These are phyloP conservation scores for Medakamo hakoo DNA, from an alignment of 139 green algal genomes.

Conservation along the genomic window DNA sequence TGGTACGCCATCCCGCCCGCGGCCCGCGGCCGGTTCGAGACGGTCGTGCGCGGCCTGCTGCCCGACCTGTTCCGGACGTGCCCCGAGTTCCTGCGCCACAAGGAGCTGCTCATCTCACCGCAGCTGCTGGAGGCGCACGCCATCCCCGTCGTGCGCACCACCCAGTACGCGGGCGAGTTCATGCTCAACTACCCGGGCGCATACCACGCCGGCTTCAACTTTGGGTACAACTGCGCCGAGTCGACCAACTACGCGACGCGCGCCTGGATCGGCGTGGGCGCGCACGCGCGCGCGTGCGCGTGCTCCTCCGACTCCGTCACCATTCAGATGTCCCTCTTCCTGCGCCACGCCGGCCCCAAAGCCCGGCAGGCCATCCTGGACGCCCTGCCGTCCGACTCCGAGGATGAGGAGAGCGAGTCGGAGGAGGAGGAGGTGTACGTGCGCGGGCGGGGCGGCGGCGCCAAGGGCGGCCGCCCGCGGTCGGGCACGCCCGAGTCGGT, in stretches of 20 bases:
- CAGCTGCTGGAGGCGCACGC: conserved; percentile 26
- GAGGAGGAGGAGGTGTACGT: background rate
- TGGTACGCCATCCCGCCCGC: conserved; percentile 65
- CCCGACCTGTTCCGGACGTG: conserved; percentile 35
- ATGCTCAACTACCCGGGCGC: conserved; percentile 58
- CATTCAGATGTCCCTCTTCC: background rate
- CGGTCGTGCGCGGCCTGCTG: conserved; percentile 27
- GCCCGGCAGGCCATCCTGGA: background rate
- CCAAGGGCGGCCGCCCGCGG: background rate
- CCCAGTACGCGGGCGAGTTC: conserved; percentile 54
- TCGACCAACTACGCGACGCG: conserved; percentile 60
- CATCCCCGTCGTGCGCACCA: conserved; percentile 27
- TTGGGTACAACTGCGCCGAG: conserved; percentile 66
- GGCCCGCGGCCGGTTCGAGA: conserved; percentile 50
- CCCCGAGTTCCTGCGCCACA: conserved; percentile 58
- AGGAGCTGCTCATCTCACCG: conserved; percentile 53
- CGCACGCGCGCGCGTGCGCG: conserved; percentile 23
- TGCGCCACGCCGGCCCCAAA: background rate
- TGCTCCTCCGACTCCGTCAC: conserved; percentile 15
- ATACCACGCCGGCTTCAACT: conserved; percentile 56
- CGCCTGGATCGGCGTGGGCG: conserved; percentile 37
- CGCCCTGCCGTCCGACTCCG: background rate
- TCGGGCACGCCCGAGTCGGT: background rate
- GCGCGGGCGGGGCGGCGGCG: too few relatives aligned
- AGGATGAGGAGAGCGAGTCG: background rate